Evolutionary conservation across 2,329 filamentous ascomycete genomes (phyloP).

Genomic region (Onygena corvina): DNA sequence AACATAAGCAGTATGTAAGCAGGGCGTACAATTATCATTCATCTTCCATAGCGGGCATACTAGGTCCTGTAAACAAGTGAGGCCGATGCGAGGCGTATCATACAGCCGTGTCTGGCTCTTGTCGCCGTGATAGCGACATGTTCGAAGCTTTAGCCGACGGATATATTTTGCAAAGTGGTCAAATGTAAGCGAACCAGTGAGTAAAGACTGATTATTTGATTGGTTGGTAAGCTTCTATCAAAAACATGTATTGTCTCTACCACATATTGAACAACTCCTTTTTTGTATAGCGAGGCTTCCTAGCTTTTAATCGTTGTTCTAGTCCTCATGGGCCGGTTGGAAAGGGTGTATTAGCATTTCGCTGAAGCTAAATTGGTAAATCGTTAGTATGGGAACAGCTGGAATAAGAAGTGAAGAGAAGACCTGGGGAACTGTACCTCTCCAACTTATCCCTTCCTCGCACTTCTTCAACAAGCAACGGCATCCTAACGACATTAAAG

Average conservation of each 20-base stretch:
- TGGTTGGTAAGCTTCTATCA: background rate
- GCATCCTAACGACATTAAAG: slow-evolving; percentile 99
- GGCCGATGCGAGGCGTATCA: background rate
- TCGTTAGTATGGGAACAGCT: background rate
- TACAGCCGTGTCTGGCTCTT: background rate
- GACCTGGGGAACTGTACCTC: slow-evolving; percentile 49
- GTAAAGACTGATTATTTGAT: background rate
- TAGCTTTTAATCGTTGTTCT: background rate
- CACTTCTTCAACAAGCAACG: slow-evolving; percentile 86
- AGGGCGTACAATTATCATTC: background rate
- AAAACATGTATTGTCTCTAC: background rate
- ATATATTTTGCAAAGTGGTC: background rate
- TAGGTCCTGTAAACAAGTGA: no score
- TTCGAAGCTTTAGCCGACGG: background rate
- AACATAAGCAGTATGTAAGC: background rate
- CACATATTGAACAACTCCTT: background rate
- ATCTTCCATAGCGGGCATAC: no score
- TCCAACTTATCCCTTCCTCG: slow-evolving; percentile 88
- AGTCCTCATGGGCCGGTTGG: slow-evolving; percentile 31
- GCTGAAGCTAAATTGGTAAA: slow-evolving; percentile 31
- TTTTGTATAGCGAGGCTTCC: background rate
- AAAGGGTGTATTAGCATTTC: slow-evolving; percentile 41
- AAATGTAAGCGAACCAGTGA: background rate
- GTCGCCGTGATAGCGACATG: background rate
- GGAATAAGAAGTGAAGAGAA: background rate